Evolutionary conservation across 331 rosid genomes (phyloP), one percentile per base, ranked within the genome.

Genomic region (Rhamnella rubrinervis): DNA sequence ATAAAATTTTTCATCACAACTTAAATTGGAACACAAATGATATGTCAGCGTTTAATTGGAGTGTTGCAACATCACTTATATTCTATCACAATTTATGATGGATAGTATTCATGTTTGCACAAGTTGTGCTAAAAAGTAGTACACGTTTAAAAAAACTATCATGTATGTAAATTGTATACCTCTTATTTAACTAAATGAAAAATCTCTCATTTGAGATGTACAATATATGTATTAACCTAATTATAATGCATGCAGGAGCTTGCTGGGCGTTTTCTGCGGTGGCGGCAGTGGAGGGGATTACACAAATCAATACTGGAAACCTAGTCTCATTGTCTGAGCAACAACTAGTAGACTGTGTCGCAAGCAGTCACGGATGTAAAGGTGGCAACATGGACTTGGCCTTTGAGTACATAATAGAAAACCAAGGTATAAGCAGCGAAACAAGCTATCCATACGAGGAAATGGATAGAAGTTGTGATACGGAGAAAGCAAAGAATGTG

Each of bases 261-360:
- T 79, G 81, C 15, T 79, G 83, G 85, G 79, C 83, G 0, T 85
- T 81, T 61, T n/a, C 80, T 10, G 66, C 66, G 0, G 74, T 68
- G 51, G 87, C 80, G n/a, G 61, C 76, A 0, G 46, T 77, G 40
- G 87, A 85, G 61, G 78, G 80, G 2, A 56, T 68, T 19, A 8
- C 31, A 37, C 21, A 81, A 53, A 77, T 81, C 8, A 65, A 64
- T 61, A 81, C 73, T 0, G 68, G 74, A 0, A 25, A 61, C 0
- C 14, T 75, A 40, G 53, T 50, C 17, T 63, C 88, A 7, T 12
- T 83, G 16, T 78, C 86, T 0, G 84, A 85, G 71, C 84, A 85
- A 69, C 80, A 82, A 26, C 35, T 83, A 1, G 1, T 80, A 7
- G 84, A 78, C 21, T 80, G 83, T 15, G 55, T 11, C 25, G 15